Evolutionary conservation across 352 stramenopile genomes (phyloP), one percentile per base, ranked within the genome.

Genomic region (Phytopythium aichiense): DNA sequence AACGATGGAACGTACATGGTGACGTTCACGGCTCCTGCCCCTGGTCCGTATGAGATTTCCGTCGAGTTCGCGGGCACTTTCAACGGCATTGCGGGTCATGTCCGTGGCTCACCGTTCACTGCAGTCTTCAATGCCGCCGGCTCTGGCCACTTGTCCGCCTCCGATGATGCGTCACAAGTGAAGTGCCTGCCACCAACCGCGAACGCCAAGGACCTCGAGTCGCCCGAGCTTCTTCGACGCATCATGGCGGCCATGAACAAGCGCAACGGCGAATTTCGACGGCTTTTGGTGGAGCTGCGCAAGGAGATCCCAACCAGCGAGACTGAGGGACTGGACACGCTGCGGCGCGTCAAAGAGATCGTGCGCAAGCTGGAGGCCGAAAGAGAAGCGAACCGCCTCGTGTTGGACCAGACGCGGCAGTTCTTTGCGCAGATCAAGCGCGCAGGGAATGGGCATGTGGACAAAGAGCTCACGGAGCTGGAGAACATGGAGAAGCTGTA

Each of bases 1-100:
- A 82, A 93, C 37, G 91, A 99, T 69, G 96, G 96, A 40, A 97
- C 88, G 5, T 99, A 99, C 59, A 71, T 95, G 33, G 94, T 99
- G 4, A 90, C 89, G 12, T 98, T 97, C 65, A 88, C 76, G 2
- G 81, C 92, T 28, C 78, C 89, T 7, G 65, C 72, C 22, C 65
- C 87, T 20, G 96, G 95, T 12, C 81, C 82, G 37, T 98, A 97
- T 62, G 69, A 82, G 23, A 71, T 99, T 37, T 80, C 83, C 7
- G 85, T 99, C 13, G 77, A 91, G 11, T 99, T 98, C 59, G 75
- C 84, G 15, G 96, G 96, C 0, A 98, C 94, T 1, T 99, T 98
- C 58, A 77, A 83, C 64, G 96, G 96, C 13, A 71, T 96, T n/a
- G 81, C 88, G 2, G 96, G 96, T n/a, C 81, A 78, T 2, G 92